phyloP scores from a whole-genome alignment of 345 rosid species.

The Corchorus capsularis region DNA sequence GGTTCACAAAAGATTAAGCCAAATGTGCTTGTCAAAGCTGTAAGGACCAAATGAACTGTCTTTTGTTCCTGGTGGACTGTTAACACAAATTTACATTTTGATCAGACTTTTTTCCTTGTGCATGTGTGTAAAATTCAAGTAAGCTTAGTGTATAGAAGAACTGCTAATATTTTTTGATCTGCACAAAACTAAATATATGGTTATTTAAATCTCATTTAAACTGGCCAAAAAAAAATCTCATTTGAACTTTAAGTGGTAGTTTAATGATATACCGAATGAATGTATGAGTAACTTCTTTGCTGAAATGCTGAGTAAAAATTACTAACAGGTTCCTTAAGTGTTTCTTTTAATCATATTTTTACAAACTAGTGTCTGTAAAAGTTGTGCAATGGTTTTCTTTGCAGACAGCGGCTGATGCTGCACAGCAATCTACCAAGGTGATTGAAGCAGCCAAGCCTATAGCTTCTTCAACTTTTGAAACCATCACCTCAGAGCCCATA shows the following conservation, averaged over 20 bases:
- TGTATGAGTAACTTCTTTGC: background rate
- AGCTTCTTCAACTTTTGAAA: constrained; percentile 77
- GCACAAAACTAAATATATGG: background rate
- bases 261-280: background rate
- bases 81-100: background rate
- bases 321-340: background rate
- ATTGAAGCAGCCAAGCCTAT: constrained; percentile 78
- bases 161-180: background rate
- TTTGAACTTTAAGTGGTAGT: background rate
- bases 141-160: background rate
- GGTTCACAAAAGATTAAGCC: background rate
- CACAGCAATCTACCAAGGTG: constrained; percentile 62
- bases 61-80: background rate
- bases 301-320: background rate
- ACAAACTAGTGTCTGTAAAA: background rate
- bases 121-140: background rate
- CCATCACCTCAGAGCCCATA: constrained; percentile 72
- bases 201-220: background rate
- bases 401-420: constrained; percentile 84
- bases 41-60: background rate
- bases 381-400: constrained; percentile 12
- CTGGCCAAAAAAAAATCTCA: background rate
- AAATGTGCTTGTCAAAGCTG: background rate
- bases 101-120: background rate
- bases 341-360: background rate